Percentiles rank a stretch among this genome's conserved stretches.
phyloP scores from a whole-genome alignment of 169 alveolate species.

The Plasmodium adleri region DNA sequence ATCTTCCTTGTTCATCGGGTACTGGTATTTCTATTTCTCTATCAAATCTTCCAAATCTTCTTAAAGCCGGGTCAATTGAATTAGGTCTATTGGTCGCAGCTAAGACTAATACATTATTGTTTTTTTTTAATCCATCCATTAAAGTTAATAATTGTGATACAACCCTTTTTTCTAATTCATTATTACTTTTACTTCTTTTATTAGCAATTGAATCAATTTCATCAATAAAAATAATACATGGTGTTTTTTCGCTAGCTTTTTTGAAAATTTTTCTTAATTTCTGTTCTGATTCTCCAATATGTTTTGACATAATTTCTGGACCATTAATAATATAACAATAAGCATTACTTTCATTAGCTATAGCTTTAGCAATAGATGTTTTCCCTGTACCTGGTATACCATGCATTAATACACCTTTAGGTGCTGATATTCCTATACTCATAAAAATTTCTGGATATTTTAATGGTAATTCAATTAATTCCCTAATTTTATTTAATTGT shows the following conservation, averaged over 20 bases:
- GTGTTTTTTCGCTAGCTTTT: constrained; percentile 84
- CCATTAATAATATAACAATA: constrained; percentile 84
- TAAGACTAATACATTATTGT: constrained; percentile 88
- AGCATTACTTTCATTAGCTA: constrained; percentile 89
- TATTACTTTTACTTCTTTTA: constrained; percentile 87
- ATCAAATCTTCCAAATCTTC: constrained; percentile 90
- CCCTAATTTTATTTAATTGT: constrained; percentile 86
- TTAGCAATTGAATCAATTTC: constrained; percentile 94
- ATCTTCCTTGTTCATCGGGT: constrained; percentile 91
- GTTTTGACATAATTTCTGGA: constrained; percentile 88
- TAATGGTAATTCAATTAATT: constrained; percentile 86
- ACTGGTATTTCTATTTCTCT: constrained; percentile 91
- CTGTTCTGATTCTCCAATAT: constrained; percentile 92
- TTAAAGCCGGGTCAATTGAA: constrained; percentile 93
- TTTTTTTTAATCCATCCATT: constrained; percentile 88
- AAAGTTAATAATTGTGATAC: constrained; percentile 90
- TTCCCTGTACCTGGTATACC: constrained; percentile 92
- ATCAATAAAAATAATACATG: constrained; percentile 92
- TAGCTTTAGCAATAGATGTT: constrained; percentile 88
- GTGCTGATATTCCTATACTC: constrained; percentile 89
- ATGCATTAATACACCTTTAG: constrained; percentile 89
- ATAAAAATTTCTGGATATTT: constrained; percentile 86
- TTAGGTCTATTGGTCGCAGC: constrained; percentile 95
- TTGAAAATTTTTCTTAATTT: constrained; percentile 88
- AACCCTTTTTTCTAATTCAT: constrained; percentile 86